Evolutionary conservation across 345 rosid genomes (phyloP), one percentile per base, ranked within the genome.

Genomic region (Gossypium herbaceum): DNA sequence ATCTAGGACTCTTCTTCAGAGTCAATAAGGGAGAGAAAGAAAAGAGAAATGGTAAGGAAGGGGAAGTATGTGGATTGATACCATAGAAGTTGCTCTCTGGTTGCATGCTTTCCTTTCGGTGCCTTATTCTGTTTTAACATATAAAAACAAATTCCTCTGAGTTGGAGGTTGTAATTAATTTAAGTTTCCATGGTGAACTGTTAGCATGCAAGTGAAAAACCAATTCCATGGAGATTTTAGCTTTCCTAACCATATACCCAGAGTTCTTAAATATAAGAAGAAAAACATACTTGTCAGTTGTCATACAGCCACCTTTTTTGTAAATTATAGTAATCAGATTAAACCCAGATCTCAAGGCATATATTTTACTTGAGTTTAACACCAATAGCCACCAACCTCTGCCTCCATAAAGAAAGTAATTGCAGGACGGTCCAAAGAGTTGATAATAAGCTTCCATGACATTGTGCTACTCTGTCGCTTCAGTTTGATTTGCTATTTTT

Each of bases 1-100:
- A 43, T 65, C 70, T 43, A 65, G 27, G 17, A 65, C 27, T 41
- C 51, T 43, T 65, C 27, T n/a, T 65, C 50, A 41, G 68, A 64
- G 68, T 64, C 50, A 20, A 41, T 41, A 41, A 41, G 27, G 44
- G 68, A 9, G 25, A 41, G 43, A 39, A 64, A 64, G 43, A 10
- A 29, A 56, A 9, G 41, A 39, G 16, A 25, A 59, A 25, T 59
- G 39, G n/a, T 2, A 56, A 56, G 9, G 27, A 39, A 9, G 68
- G 68, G 47, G 68, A 39, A 39, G 47, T n/a, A n/a, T 17, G 68
- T 41, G 22, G 12, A 9, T 17, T 22, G 41, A 63, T 63, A 13
- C 48, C 48, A 39, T 39, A 3, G 48, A 45, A 64, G 16, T 64
- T 41, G 11, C 50, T 64, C 68, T n/a, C 2, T 41, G 48, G 16